These are phyloP conservation scores for Elsinoe perseae DNA, from an alignment of 2,329 filamentous ascomycete genomes.

Conservation along the genomic window DNA sequence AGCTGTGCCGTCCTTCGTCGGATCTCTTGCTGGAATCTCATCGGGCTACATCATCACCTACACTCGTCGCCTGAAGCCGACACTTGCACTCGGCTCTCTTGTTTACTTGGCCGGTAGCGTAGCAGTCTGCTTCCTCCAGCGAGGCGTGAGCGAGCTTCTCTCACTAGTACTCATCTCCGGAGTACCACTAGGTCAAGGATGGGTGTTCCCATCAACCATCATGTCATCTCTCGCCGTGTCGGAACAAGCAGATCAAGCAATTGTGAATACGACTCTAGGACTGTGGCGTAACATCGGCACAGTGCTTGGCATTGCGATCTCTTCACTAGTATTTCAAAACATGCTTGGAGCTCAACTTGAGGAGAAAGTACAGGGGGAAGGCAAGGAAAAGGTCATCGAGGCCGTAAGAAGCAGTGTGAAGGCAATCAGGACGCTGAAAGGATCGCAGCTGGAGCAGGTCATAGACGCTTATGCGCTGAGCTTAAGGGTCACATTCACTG, in stretches of 20 bases:
- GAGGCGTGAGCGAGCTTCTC: neutral
- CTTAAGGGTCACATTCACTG: conserved; percentile 37
- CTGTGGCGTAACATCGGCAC: conserved; percentile 64
- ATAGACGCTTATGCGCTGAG: conserved; percentile 34
- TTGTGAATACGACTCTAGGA: conserved; percentile 58
- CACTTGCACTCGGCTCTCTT: conserved; percentile 31
- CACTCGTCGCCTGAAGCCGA: conserved; percentile 37
- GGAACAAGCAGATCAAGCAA: conserved; percentile 38
- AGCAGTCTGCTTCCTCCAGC: conserved; percentile 8
- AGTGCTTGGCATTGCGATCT: conserved; percentile 65
- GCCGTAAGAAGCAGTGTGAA: conserved; percentile 45
- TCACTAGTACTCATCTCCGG: conserved; percentile 14
- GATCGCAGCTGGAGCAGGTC: conserved; percentile 41
- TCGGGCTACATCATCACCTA: conserved; percentile 39
- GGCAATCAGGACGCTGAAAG: conserved; percentile 40
- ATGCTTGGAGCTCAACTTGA: conserved; percentile 54
- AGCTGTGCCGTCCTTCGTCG: conserved; percentile 52
- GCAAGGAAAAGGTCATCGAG: conserved; percentile 48
- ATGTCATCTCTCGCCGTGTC: conserved; percentile 38
- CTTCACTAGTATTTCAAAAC: conserved; percentile 67
- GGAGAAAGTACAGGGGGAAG: conserved; percentile 49
- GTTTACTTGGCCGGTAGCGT: neutral
- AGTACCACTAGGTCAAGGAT: conserved; percentile 27
- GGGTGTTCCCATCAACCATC: conserved; percentile 36
- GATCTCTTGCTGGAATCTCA: conserved; percentile 35